Conservation (phyloP, 2,329 filamentous ascomycete genomes). For the Fusarium sp. region DNA sequence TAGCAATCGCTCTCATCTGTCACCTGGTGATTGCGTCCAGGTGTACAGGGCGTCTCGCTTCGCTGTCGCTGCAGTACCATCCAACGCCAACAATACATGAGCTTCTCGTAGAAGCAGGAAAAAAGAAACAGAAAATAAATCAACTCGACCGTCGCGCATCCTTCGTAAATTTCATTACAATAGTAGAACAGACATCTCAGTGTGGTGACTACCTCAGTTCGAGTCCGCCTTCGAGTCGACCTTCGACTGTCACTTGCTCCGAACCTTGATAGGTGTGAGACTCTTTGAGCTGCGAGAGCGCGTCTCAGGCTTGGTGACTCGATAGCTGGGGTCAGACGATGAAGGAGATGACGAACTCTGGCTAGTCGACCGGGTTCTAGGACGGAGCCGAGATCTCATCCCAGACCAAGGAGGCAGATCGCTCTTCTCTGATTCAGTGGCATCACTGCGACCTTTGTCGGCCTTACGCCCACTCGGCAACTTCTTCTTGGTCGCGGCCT, state of each 20-base stretch:
- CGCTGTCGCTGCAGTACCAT: constrained; percentile 25
- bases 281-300: constrained; percentile 6
- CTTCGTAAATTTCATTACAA: constrained; percentile 40
- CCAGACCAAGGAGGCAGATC: constrained; percentile 21
- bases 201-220: constrained; percentile 2
- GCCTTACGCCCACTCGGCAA: not conserved
- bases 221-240: not conserved
- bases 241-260: constrained; percentile 27
- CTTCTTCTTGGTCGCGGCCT: not conserved
- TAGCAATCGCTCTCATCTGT: constrained; percentile 5
- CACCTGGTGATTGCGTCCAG: constrained; percentile 16
- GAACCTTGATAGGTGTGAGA: constrained; percentile 26
- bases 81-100: constrained; percentile 40
- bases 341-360: not conserved
- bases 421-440: not conserved
- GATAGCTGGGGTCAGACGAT: constrained; percentile 4
- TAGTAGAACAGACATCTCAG: constrained; percentile 26
- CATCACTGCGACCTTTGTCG: not conserved
- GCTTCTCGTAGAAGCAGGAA: constrained; percentile 11
- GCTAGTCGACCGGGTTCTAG: not conserved
- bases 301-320: constrained; percentile 17
- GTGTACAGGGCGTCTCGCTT: constrained; percentile 27
- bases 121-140: constrained; percentile 6
- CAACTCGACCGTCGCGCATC: constrained; percentile 30
- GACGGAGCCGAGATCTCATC: constrained; percentile 18